Base-by-base conservation (phyloP, 2,329 filamentous ascomycete genomes). In the Talaromyces sp. region DNA sequence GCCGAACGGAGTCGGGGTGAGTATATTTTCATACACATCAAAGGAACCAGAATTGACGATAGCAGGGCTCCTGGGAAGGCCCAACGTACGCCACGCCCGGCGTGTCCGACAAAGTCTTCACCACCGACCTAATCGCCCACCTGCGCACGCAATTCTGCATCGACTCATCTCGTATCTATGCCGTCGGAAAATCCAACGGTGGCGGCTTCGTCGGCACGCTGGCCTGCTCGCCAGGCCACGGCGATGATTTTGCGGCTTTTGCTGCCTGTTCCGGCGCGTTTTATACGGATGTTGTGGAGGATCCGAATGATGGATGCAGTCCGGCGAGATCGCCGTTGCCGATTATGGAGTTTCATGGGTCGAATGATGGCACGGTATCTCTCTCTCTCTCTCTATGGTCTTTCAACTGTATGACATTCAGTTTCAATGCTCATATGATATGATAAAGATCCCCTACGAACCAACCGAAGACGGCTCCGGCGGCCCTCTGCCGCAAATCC, bases 311-410 rank as follows among this genome's bases (percentile, higher is more conserved):
- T 32, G 35, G 32, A 11, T 82, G 78, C 68, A 67, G 63, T 3
- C 73, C 78, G 0, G 69, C 69, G 24, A 73, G 71, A 51, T 64
- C 57, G 0, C 74, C 75, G 1, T 59, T 82, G 3, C 80, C 81
- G 1, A 71, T 84, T 10, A 67, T 84, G 13, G 78, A 81, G 46
- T 78, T 83, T 58, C 82, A 84, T 65, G 81, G 81, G 17, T 76
- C 73, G 2, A 72, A 65, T 2, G 82, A 84, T 66, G 70, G 63
- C 2, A 80, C 75, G 0, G 81, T 84, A 35, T 46, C 24, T 13
- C 21, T 46, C 43, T 46, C 43, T 46, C 8, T 13, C 4, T 13
- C 21, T 24, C 19, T 24, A 77, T 74, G 2, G 71, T 71, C 19
- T 4, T 19, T 46, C 19, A 14, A n/a, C 43, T 46, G 43, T 21